Base-by-base conservation (phyloP, 148 eudicot genomes). In the Nepenthes mirabilis region DNA sequence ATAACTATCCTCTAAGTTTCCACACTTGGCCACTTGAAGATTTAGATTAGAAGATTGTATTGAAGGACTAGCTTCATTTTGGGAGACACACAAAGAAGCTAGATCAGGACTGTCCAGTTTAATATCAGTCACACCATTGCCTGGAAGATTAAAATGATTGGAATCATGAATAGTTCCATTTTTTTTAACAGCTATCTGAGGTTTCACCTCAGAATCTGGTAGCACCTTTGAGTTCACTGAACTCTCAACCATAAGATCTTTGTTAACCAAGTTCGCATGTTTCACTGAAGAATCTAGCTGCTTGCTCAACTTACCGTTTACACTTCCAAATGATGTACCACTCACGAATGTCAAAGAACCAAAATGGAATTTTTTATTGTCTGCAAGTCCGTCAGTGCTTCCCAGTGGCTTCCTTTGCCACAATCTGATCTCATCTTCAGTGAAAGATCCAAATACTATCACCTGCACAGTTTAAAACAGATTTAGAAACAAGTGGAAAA, bases 391-490 rank as follows among this genome's bases (percentile, higher is more conserved):
- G 35, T 62, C 11, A 58, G 51, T 57, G 45, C 57, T 61, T 52
- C 71, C 52, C 10, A 75, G 59, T 40, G 45, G 45, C 66, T 75
- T 75, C 13, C 55, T 69, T 34, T 69, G 60, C 52, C 63, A 68
- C 0, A 81, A 73, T 59, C 55, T 77, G 50, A 71, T 59, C 69
- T 85, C 91, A 34, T 80, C 91, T 64, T 80, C 87, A 43, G 91
- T 77, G 72, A 85, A 85, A 2, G 91, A 85, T 59, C 91, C 91
- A 74, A 85, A 85, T 14, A 85, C 35, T 43, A 91, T 64, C 33
- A 82, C 56, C 96, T 88, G 78, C 65, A 57, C 12, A 63, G 34
- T 36, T 7, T 11, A 56, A 36, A 50, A 23, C 23, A 53, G 36
- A 49, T 36, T 60, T 50, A 40, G 8, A 40, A 40, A 40, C 8